These are phyloP conservation scores for Gaertneriomyces semiglobifer DNA, from an alignment of 192 early-diverging fungal genomes.

Conservation along the genomic window DNA sequence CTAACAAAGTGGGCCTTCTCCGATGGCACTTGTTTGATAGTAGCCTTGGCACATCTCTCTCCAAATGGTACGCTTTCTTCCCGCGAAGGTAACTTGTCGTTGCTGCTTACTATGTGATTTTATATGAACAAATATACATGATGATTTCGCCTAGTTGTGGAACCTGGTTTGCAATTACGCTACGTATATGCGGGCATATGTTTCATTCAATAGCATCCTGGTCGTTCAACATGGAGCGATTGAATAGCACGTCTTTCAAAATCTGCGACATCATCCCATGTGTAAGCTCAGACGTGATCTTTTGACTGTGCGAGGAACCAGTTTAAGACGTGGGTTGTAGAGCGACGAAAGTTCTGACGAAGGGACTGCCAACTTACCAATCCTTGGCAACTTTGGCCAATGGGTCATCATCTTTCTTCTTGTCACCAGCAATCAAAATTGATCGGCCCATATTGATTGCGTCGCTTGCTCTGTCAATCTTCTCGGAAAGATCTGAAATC, in stretches of 20 bases:
- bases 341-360: background rate
- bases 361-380: conserved; percentile 38
- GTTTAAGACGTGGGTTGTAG: background rate
- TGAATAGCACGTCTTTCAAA: conserved; percentile 79
- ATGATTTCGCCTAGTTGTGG: too few relatives aligned
- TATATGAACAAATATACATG: too few relatives aligned
- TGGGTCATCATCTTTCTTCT: conserved; percentile 63
- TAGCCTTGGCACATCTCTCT: too few relatives aligned
- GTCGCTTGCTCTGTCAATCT: conserved; percentile 72
- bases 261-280: conserved; percentile 82
- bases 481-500: conserved; percentile 77
- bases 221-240: conserved; percentile 23
- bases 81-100: too few relatives aligned
- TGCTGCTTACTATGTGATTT: too few relatives aligned
- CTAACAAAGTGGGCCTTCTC: too few relatives aligned
- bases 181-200: too few relatives aligned
- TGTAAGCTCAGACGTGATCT: conserved; percentile 72
- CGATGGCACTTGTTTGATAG: too few relatives aligned
- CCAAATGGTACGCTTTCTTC: too few relatives aligned
- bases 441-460: conserved; percentile 43
- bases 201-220: too few relatives aligned
- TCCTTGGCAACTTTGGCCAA: conserved; percentile 69
- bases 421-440: conserved; percentile 28
- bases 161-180: too few relatives aligned
- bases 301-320: conserved; percentile 47